Percentiles rank a stretch among this genome's conserved stretches.
These are phyloP conservation scores for Meredithiella fracta DNA, from an alignment of 2,329 filamentous ascomycete genomes.

Conservation along the genomic window DNA sequence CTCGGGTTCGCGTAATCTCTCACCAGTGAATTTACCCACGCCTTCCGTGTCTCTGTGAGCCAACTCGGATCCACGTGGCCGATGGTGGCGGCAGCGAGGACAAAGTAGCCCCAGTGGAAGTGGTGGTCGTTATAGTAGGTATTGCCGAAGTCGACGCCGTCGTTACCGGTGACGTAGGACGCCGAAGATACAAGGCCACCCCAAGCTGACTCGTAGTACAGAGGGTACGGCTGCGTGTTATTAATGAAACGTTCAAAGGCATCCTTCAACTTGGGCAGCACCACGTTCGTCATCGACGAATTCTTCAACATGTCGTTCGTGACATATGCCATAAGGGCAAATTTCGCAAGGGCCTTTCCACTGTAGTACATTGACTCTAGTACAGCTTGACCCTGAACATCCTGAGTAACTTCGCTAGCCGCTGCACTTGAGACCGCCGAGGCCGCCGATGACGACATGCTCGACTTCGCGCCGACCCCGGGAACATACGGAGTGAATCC, in stretches of 20 bases:
- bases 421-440: slow-evolving; percentile 44
- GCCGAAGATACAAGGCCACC: slow-evolving; percentile 66
- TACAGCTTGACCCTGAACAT: slow-evolving; percentile 57
- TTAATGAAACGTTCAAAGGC: slow-evolving; percentile 49
- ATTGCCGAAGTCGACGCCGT: slow-evolving; percentile 74
- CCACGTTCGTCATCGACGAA: slow-evolving; percentile 35
- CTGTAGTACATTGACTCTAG: slow-evolving; percentile 84
- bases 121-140: slow-evolving; percentile 66
- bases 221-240: slow-evolving; percentile 50
- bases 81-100: slow-evolving; percentile 72
- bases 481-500: slow-evolving; percentile 66
- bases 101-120: slow-evolving; percentile 75
- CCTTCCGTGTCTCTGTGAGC: slow-evolving; percentile 49
- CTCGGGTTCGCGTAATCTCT: slow-evolving; percentile 71
- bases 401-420: slow-evolving; percentile 56
- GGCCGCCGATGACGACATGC: slow-evolving; percentile 38
- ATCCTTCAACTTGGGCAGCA: slow-evolving; percentile 44
- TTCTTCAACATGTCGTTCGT: slow-evolving; percentile 48
- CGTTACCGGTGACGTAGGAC: slow-evolving; percentile 51
- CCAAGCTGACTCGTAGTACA: slow-evolving; percentile 58
- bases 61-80: slow-evolving; percentile 61
- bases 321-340: slow-evolving; percentile 51
- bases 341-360: slow-evolving; percentile 71
- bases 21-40: slow-evolving; percentile 68
- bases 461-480: slow-evolving; percentile 27